A percentile compares a stretch with the other conserved stretches of the same genome.
These are phyloP conservation scores for Hortiboletus flavorubellus DNA, from an alignment of 768 basidiomycete genomes.

Conservation along the genomic window DNA sequence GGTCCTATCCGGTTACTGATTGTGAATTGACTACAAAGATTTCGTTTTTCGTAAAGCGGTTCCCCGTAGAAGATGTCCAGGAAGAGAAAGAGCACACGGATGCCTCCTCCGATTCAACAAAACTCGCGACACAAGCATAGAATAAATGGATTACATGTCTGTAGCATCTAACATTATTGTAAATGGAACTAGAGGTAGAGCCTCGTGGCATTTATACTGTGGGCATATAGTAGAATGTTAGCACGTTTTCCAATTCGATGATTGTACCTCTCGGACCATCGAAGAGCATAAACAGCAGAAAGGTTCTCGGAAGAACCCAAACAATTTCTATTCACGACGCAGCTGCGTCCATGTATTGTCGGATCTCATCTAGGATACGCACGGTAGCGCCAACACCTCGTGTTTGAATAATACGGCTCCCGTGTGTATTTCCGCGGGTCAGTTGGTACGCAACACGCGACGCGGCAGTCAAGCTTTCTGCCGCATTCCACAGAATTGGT, in stretches of 20 bases:
- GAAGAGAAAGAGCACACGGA: conserved; percentile 18
- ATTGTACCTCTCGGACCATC: background rate
- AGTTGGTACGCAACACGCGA: conserved; percentile 14
- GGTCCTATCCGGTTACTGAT: conserved; percentile 6
- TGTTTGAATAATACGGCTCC: conserved; percentile 7
- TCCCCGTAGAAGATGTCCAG: conserved; percentile 21
- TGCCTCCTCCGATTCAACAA: conserved; percentile 4
- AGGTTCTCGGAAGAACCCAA: background rate
- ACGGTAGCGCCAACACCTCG: conserved; percentile 7
- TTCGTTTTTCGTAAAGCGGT: conserved; percentile 29
- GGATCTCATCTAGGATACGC: conserved; percentile 12
- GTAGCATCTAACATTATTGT: conserved; percentile 15
- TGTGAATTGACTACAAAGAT: conserved; percentile 16
- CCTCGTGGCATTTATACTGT: background rate
- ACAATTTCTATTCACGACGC: background rate
- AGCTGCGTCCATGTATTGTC: background rate
- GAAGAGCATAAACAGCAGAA: background rate
- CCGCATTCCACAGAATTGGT: conserved; percentile 8
- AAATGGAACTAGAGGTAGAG: conserved; percentile 14
- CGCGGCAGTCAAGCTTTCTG: conserved; percentile 13
- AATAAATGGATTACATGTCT: background rate
- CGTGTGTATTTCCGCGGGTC: conserved; percentile 27
- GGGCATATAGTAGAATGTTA: conserved; percentile 1
- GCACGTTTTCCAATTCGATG: background rate
- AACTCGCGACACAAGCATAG: conserved; percentile 17